Evolutionary conservation across 2,329 filamentous ascomycete species (phyloP).

Genomic region (Metarhizium brunneum): DNA sequence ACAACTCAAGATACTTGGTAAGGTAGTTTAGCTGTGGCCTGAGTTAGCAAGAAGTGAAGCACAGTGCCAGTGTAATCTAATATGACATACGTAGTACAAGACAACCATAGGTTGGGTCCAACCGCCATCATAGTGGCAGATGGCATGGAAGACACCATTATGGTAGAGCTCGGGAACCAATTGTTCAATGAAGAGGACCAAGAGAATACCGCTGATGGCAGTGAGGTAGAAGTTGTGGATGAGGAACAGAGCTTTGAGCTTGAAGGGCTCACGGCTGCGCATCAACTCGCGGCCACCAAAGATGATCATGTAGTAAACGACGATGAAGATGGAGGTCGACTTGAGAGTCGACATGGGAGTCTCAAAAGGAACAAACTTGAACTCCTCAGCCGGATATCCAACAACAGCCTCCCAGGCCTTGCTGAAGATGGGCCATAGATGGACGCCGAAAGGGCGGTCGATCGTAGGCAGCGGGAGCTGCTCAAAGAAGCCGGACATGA

Average conservation of each 20-base stretch:
- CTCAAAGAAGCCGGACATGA: slow-evolving; percentile 38
- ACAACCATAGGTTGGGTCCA: slow-evolving; percentile 92
- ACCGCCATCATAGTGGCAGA: slow-evolving; percentile 71
- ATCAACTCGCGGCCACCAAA: slow-evolving; percentile 89
- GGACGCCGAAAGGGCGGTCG: slow-evolving; percentile 84
- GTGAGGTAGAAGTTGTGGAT: slow-evolving; percentile 96
- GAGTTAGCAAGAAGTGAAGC: neutral
- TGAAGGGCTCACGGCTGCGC: slow-evolving; percentile 76
- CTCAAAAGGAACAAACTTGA: slow-evolving; percentile 69
- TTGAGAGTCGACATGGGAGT: slow-evolving; percentile 88
- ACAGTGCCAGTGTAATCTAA: neutral
- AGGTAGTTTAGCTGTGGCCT: slow-evolving; percentile 85
- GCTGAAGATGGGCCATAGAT: slow-evolving; percentile 91
- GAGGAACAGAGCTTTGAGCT: slow-evolving; percentile 84
- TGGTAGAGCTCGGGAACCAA: slow-evolving; percentile 73
- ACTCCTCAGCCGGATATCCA: slow-evolving; percentile 79
- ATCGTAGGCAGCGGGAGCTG: slow-evolving; percentile 65
- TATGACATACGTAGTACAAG: slow-evolving; percentile 78
- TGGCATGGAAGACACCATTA: slow-evolving; percentile 78
- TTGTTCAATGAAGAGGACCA: slow-evolving; percentile 86
- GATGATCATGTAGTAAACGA: slow-evolving; percentile 87
- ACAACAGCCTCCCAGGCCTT: slow-evolving; percentile 67
- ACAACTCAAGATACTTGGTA: slow-evolving; percentile 91
- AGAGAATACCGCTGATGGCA: slow-evolving; percentile 66
- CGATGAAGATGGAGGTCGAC: slow-evolving; percentile 69